Base-by-base conservation (phyloP, 2,329 filamentous ascomycete genomes). In the Neophaeococcomyces mojaviensis region DNA sequence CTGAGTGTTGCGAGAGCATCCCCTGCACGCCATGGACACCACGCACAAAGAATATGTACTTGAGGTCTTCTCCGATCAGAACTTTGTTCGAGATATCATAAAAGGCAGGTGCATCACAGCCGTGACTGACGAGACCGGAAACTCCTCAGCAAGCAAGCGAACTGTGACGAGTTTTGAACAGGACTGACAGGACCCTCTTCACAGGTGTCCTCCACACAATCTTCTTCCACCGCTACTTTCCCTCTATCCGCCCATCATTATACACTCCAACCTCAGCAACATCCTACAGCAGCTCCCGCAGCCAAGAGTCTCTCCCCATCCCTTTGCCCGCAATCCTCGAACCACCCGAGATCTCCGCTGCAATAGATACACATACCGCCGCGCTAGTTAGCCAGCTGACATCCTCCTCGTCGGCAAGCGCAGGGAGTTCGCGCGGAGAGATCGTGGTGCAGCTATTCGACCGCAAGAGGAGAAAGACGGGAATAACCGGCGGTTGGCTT, bases 151-250 rank as follows among this genome's bases (percentile, higher is more conserved):
- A 5, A n/a, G 9, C 20, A 18, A 19, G 12, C 8, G 40, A 16
- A 39, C 13, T 24, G 19, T 13, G 13, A 15, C 3, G 38, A 38
- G 12, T n/a, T 19, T n/a, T 10, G 18, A n/a, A 39, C n/a, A 5
- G 10, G 31, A 43, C 51, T 56, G 37, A 51, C 50, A 24, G 48
- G 48, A 44, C 31, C 36, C 31, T 32, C 36, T 22, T 35, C 37
- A 33, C 59, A 94, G 90, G 86, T 53, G 86, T 96, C 64, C 78
- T 97, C 40, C 89, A 96, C 66, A 94, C 89, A 41, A 96, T 97
- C 65, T 98, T 97, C 79, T 97, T 97, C 77, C 89, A 96, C 71
- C 85, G 92, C 61, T 94, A 90, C 78, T 96, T 97, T 73, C 88
- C 88, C 47, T 82, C 87, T 48, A 78, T 96, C 57, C 73, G 79